Evolutionary conservation across 139 green algal species (phyloP).

Genomic region (Raphidocelis subcapitata): DNA sequence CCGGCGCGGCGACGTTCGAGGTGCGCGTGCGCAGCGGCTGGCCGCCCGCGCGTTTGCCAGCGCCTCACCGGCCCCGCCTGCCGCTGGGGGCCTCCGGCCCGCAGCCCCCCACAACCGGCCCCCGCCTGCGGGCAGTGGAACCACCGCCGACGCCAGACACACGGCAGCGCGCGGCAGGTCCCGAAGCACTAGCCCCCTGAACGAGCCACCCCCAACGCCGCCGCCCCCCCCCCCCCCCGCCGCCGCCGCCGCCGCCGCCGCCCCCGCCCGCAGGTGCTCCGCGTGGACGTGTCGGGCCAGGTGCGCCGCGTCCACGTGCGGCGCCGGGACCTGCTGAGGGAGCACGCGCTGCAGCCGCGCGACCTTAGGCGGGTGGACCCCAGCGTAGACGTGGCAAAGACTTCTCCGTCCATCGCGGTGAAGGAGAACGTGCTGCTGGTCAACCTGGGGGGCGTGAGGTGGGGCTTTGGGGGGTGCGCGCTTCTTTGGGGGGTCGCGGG

Average conservation of each 20-base stretch:
- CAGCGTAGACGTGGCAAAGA: conserved; percentile 75
- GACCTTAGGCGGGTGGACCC: conserved; percentile 93
- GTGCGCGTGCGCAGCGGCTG: not conserved
- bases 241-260: not conserved
- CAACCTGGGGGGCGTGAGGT: conserved; percentile 84
- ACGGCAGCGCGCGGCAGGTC: too few relatives aligned
- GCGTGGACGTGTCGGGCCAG: conserved; percentile 60
- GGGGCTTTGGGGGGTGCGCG: not conserved
- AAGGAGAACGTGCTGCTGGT: conserved; percentile 89
- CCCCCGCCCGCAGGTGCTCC: conserved; percentile 54
- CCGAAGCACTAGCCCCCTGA: too few relatives aligned
- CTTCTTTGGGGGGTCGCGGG: too few relatives aligned
- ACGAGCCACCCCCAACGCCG: not conserved
- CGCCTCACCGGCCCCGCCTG: not conserved
- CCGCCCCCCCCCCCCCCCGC: not conserved
- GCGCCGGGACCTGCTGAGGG: conserved; percentile 81
- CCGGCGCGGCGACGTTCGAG: not conserved
- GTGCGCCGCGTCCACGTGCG: conserved; percentile 69
- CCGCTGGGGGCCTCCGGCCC: not conserved
- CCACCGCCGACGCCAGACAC: too few relatives aligned
- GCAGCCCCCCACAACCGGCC: conserved; percentile 1
- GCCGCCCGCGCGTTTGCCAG: not conserved
- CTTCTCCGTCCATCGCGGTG: conserved; percentile 75
- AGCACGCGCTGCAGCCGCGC: conserved; percentile 82
- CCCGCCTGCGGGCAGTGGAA: too few relatives aligned